Conservation (phyloP, 768 basidiomycete species). For the Suillus occidentalis region DNA sequence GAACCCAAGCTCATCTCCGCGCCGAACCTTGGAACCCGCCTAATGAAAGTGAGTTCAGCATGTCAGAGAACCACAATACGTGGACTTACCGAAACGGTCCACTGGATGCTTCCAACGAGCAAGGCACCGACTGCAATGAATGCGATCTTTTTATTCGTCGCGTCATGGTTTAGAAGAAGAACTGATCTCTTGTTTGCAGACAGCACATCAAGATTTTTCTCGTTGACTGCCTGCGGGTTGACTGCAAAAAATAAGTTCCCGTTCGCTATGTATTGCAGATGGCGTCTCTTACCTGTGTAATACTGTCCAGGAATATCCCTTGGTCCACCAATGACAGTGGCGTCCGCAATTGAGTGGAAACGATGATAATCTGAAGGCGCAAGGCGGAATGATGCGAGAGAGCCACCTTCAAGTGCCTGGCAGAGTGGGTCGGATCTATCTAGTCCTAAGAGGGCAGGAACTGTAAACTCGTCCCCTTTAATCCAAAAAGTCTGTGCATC, state of each 20-base stretch:
- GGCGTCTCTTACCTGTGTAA: constrained; percentile 48
- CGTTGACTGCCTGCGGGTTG: constrained; percentile 78
- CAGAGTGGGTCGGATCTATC: constrained; percentile 42
- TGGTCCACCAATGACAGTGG: constrained; percentile 41
- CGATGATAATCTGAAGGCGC: constrained; percentile 84
- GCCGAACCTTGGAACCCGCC: constrained; percentile 50
- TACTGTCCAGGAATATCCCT: constrained; percentile 55
- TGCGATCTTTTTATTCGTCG: constrained; percentile 51
- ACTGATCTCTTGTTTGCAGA: constrained; percentile 62
- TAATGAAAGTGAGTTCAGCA: constrained; percentile 14
- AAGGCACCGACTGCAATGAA: constrained; percentile 80
- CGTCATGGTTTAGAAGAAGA: constrained; percentile 48
- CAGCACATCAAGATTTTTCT: constrained; percentile 62
- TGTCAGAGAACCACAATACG: not conserved
- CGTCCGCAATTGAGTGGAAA: constrained; percentile 72
- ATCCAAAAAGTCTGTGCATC: constrained; percentile 74
- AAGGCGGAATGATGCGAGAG: constrained; percentile 70
- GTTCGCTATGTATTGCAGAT: not conserved
- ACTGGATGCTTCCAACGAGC: constrained; percentile 73
- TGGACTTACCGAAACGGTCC: constrained; percentile 44
- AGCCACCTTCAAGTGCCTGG: constrained; percentile 40
- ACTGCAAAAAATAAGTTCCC: constrained; percentile 35
- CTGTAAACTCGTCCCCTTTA: constrained; percentile 71
- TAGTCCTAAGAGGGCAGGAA: constrained; percentile 56
- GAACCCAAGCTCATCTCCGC: constrained; percentile 67